These are phyloP conservation scores for Debaryomyces subglobosus DNA, from an alignment of 1,139 yeast species.

Conservation along the genomic window DNA sequence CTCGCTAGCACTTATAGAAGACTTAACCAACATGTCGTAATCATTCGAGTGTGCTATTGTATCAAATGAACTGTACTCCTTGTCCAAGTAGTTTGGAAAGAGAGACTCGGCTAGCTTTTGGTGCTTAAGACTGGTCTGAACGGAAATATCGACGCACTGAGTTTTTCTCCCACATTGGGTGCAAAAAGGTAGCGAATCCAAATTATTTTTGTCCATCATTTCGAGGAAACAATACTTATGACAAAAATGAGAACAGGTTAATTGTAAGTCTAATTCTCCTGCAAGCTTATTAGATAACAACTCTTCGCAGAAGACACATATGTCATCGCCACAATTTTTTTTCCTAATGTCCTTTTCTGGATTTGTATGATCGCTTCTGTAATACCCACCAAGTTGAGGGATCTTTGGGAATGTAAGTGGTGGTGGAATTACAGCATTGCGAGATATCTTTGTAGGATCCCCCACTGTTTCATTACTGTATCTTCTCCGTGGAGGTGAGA, in stretches of 20 bases:
- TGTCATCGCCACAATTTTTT: background rate
- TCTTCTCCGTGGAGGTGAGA: background rate
- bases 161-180: constrained; percentile 8
- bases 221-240: constrained; percentile 32
- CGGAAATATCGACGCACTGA: constrained; percentile 7
- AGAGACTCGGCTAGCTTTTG: constrained; percentile 1
- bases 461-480: background rate
- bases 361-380: background rate
- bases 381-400: background rate
- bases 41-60: background rate
- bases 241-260: constrained; percentile 32
- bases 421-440: background rate
- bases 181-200: constrained; percentile 4
- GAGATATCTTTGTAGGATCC: background rate
- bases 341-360: background rate
- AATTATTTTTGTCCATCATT: constrained; percentile 12
- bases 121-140: constrained; percentile 4
- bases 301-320: constrained; percentile 36
- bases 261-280: constrained; percentile 29
- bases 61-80: background rate
- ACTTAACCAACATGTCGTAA: background rate
- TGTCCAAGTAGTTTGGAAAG: background rate
- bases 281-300: constrained; percentile 17
- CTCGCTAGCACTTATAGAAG: background rate
- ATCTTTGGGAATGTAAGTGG: background rate